A percentile compares a stretch with the other conserved stretches of the same genome.
phyloP scores from a whole-genome alignment of 164 flowering plant species.

The Hamamelis virginiana region DNA sequence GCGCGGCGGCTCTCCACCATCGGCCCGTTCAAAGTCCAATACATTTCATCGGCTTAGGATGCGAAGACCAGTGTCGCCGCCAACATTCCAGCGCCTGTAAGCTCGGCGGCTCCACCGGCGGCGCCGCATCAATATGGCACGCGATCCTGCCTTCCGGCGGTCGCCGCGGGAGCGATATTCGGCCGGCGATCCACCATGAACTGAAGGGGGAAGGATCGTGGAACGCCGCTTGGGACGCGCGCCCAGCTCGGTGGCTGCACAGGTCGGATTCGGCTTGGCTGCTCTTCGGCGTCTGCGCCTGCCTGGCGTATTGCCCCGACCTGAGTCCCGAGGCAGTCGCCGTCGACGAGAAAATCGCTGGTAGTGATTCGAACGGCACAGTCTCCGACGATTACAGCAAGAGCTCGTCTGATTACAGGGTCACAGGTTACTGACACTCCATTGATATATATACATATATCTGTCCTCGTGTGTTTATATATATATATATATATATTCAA shows the following conservation, averaged over 20 bases:
- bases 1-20: slow-evolving; percentile 26
- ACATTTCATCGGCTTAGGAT: slow-evolving; percentile 2
- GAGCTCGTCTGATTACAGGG: slow-evolving; percentile 40
- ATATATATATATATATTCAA: no score
- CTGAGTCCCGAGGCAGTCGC: slow-evolving; percentile 5
- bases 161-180: slow-evolving; percentile 12
- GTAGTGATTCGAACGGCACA: neutral
- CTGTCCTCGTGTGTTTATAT: no score
- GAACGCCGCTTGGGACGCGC: slow-evolving; percentile 79
- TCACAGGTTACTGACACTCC: slow-evolving; percentile 43
- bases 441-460: no score
- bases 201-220: slow-evolving; percentile 80
- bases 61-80: slow-evolving; percentile 18
- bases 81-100: slow-evolving; percentile 37
- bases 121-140: slow-evolving; percentile 69
- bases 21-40: slow-evolving; percentile 12
- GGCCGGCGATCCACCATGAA: slow-evolving; percentile 20
- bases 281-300: slow-evolving; percentile 74
- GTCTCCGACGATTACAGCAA: slow-evolving; percentile 12
- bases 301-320: slow-evolving; percentile 33
- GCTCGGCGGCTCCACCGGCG: slow-evolving; percentile 24
- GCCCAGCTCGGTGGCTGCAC: slow-evolving; percentile 92
- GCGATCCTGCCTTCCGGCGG: slow-evolving; percentile 49
- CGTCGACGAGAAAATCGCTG: neutral
- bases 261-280: slow-evolving; percentile 84